phyloP scores from a whole-genome alignment of 2,329 filamentous ascomycete species.

The Nemania abortiva region DNA sequence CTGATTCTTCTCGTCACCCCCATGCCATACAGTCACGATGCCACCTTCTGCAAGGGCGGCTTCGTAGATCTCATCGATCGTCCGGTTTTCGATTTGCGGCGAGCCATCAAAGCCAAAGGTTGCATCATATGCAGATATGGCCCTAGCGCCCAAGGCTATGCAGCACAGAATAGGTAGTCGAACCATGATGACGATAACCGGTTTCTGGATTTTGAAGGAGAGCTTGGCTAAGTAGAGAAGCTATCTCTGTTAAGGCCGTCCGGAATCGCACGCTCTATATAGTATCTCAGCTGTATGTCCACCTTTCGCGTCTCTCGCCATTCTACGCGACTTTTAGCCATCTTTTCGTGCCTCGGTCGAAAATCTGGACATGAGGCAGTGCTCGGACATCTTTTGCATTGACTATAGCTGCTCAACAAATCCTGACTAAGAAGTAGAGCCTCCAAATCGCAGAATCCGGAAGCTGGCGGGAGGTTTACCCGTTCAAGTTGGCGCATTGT shows the following conservation, averaged over 20 bases:
- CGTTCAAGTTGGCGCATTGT: not conserved
- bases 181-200: conserved; percentile 13
- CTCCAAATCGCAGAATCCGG: not conserved
- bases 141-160: not conserved
- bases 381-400: not conserved
- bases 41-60: conserved; percentile 32
- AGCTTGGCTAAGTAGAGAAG: not conserved
- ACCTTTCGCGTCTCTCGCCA: not conserved
- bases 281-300: not conserved
- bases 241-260: not conserved
- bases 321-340: not conserved
- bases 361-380: not conserved
- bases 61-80: conserved; percentile 35
- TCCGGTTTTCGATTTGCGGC: conserved; percentile 29
- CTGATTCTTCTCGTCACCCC: conserved; percentile 31
- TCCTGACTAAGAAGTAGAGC: conserved; percentile 21
- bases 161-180: not conserved
- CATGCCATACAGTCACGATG: conserved; percentile 30
- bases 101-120: conserved; percentile 26
- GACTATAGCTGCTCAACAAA: conserved; percentile 12
- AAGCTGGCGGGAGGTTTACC: not conserved
- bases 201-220: not conserved
- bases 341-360: not conserved
- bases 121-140: conserved; percentile 20
- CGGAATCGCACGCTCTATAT: conserved; percentile 11